phyloP scores from a whole-genome alignment of 768 basidiomycete species.

The Mycena capillaripes region DNA sequence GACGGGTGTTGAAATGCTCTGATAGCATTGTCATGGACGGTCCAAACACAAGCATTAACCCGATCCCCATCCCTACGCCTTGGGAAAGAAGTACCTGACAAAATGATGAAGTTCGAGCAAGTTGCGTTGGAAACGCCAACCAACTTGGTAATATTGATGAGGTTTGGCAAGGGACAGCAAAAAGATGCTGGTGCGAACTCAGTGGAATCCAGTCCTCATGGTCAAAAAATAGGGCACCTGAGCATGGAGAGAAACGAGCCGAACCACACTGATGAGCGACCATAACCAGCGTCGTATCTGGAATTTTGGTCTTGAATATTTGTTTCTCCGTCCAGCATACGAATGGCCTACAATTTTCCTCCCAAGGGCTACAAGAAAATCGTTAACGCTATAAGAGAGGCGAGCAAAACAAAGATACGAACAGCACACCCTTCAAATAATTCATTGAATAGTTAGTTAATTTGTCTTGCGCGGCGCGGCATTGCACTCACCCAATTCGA shows the following conservation, averaged over 20 bases:
- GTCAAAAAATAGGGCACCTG: slow-evolving; percentile 3
- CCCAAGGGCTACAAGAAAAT: slow-evolving; percentile 1
- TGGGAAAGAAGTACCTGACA: slow-evolving; percentile 23
- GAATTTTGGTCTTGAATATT: not conserved
- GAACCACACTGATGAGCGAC: slow-evolving; percentile 24
- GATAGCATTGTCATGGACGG: slow-evolving; percentile 27
- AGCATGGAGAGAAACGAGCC: slow-evolving; percentile 31
- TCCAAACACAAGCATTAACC: slow-evolving; percentile 24
- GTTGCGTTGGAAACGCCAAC: not conserved
- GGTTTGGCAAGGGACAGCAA: slow-evolving; percentile 23
- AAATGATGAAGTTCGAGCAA: not conserved
- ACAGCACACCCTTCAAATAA: slow-evolving; percentile 26
- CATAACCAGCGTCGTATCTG: slow-evolving; percentile 25
- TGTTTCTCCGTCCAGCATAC: not conserved
- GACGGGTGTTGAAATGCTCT: slow-evolving; percentile 19
- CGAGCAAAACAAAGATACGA: not conserved
- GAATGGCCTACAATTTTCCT: slow-evolving; percentile 10
- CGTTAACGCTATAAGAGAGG: not conserved
- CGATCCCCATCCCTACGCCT: slow-evolving; percentile 27
- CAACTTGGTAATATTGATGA: slow-evolving; percentile 26
- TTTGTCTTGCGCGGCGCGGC: too few relatives aligned
- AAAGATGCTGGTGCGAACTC: slow-evolving; percentile 3
- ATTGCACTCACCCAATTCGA: too few relatives aligned
- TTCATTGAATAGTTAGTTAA: too few relatives aligned
- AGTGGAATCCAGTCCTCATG: not conserved